phyloP scores from a whole-genome alignment of 495 filamentous ascomycete genomes.

The Daldinia grandis region DNA sequence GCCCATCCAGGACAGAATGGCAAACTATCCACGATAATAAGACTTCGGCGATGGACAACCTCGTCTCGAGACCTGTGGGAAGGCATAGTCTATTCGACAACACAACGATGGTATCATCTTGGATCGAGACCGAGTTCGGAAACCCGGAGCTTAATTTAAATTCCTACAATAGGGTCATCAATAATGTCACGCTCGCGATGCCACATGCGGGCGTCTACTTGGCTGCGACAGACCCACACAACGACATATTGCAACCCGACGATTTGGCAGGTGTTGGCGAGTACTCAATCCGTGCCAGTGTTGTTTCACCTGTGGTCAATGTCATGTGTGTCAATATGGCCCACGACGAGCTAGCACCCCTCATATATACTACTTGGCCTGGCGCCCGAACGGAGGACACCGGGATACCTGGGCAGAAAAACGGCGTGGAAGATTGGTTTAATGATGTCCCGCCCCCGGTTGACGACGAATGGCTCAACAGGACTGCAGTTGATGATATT shows the following conservation, averaged over 20 bases:
- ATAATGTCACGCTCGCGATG: constrained; percentile 79
- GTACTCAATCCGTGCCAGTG: constrained; percentile 69
- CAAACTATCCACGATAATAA: constrained; percentile 46
- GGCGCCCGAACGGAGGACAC: constrained; percentile 47
- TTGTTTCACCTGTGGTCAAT: constrained; percentile 71
- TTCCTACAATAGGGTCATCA: constrained; percentile 61
- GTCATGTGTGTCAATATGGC: constrained; percentile 74
- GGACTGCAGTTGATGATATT: constrained; percentile 71
- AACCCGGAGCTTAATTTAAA: constrained; percentile 58
- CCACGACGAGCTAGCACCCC: constrained; percentile 62
- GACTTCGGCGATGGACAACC: constrained; percentile 49
- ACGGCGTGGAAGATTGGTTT: constrained; percentile 41
- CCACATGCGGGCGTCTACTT: constrained; percentile 72
- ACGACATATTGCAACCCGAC: constrained; percentile 71
- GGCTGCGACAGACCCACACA: constrained; percentile 65
- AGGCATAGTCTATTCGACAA: constrained; percentile 69
- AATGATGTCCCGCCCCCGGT: constrained; percentile 42
- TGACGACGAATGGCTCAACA: constrained; percentile 56
- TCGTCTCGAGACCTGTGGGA: constrained; percentile 58
- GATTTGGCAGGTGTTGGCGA: constrained; percentile 70
- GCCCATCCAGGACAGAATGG: constrained; percentile 59
- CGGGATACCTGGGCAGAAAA: constrained; percentile 32
- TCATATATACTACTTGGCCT: constrained; percentile 69
- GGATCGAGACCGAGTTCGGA: constrained; percentile 61
- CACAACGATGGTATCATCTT: constrained; percentile 67